Base-by-base conservation (phyloP, 208 protist species). In the Eutreptiella sp. region DNA sequence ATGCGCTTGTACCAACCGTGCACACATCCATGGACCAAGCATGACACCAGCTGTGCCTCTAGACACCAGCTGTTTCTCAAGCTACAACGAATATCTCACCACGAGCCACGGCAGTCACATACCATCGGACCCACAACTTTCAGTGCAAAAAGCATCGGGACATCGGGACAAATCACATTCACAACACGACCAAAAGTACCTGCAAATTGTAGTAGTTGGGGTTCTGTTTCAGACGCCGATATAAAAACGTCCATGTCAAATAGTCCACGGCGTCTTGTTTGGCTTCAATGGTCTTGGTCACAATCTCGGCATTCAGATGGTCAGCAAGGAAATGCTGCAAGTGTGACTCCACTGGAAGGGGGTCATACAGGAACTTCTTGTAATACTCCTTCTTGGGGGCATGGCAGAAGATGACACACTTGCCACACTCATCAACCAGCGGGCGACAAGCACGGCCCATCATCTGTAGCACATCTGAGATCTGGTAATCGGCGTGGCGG, bases 381-480 rank as follows among this genome's bases (percentile, higher is more conserved):
- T 94, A 94, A 39, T 94, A 96, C 23, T 83, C 59, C 71, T 94
- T 94, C 57, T 87, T 85, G 3, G 79, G 61, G 46, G 80, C 70
- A 39, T 88, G 67, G 26, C 76, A 68, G 28, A 90, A 63, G 26
- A 93, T 83, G 3, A 86, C 70, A 1, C 68, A 68, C 2, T 73
- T 79, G n/a, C 63, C 73, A 23, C 60, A 45, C 14, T 53, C 59
- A 41, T 90, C 84, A 35, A 73, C 72, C 46, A 65, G 73, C 16
- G 88, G 85, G 31, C 84, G 57, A 23, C 89, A 80, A 0, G 91
- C 89, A 23, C 82, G 74, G 39, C 89, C 87, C 73, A 91, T 92
- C 87, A 94, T 93, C 76, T 96, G 88, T 11, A 95, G 73, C 28
- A 97, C 71, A 66, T 96, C 91, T 1, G 86, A 90, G 2, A 96